phyloP scores from a whole-genome alignment of 805 yeast species.

The Cyberlindnera galapagoensis region DNA sequence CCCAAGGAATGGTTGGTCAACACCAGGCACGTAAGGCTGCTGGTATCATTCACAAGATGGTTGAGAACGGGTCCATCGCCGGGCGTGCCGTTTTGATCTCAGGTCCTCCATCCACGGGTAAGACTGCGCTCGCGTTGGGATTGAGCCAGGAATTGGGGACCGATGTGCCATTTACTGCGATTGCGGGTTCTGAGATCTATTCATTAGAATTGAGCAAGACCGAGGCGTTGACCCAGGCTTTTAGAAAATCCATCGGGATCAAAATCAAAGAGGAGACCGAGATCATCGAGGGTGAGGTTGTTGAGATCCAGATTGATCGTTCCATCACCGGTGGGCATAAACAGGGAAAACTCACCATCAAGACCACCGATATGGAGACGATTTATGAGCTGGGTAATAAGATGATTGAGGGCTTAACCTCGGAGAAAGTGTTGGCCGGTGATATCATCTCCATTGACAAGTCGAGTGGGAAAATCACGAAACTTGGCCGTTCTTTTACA shows the following conservation, averaged over 20 bases:
- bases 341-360: slow-evolving; percentile 95
- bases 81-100: slow-evolving; percentile 95
- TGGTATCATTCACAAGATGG: slow-evolving; percentile 88
- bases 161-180: slow-evolving; percentile 87
- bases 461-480: slow-evolving; percentile 88
- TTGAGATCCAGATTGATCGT: slow-evolving; percentile 91
- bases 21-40: slow-evolving; percentile 92
- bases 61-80: slow-evolving; percentile 89
- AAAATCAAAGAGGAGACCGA: slow-evolving; percentile 96
- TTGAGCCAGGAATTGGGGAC: slow-evolving; percentile 62
- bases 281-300: slow-evolving; percentile 97
- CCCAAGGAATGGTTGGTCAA: slow-evolving; percentile 98
- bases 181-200: slow-evolving; percentile 91
- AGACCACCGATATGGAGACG: slow-evolving; percentile 98
- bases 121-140: slow-evolving; percentile 97
- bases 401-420: slow-evolving; percentile 90
- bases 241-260: slow-evolving; percentile 92
- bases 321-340: slow-evolving; percentile 96
- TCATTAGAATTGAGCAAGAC: slow-evolving; percentile 91
- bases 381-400: slow-evolving; percentile 91
- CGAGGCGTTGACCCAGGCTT: slow-evolving; percentile 93
- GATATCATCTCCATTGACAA: slow-evolving; percentile 95
- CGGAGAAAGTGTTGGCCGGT: slow-evolving; percentile 94
- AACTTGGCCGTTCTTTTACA: slow-evolving; percentile 92
- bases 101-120: slow-evolving; percentile 98